Percentiles rank a stretch among this genome's conserved stretches.
phyloP scores from a whole-genome alignment of 352 stramenopile species.

The Phytophthora cryptogea region DNA sequence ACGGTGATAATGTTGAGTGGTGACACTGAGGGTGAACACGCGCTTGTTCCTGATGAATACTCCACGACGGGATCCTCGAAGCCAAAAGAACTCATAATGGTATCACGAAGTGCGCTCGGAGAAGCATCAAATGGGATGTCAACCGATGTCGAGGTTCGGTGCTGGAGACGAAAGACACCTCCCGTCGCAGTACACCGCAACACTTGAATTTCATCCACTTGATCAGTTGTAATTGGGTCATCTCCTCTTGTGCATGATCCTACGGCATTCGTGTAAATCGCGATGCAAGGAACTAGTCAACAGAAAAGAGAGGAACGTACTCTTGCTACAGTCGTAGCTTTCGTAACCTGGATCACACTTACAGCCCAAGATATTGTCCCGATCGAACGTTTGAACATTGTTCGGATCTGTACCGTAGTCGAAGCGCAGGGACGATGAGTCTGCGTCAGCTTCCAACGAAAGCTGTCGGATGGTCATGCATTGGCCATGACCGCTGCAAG shows the following conservation, averaged over 20 bases:
- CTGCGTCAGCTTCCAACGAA: slow-evolving; percentile 56
- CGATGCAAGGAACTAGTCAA: background rate
- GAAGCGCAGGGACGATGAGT: slow-evolving; percentile 55
- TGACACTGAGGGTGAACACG: slow-evolving; percentile 40
- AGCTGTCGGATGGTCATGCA: slow-evolving; percentile 81
- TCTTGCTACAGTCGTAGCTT: slow-evolving; percentile 88
- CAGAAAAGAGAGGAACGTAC: slow-evolving; percentile 34
- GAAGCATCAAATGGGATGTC: slow-evolving; percentile 65
- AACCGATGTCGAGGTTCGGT: slow-evolving; percentile 50
- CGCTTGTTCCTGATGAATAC: slow-evolving; percentile 43
- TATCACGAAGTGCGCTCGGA: slow-evolving; percentile 45
- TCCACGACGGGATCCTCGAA: slow-evolving; percentile 59
- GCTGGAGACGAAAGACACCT: slow-evolving; percentile 66
- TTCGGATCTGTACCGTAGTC: slow-evolving; percentile 75
- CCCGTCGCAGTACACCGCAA: slow-evolving; percentile 64
- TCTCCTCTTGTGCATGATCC: slow-evolving; percentile 88
- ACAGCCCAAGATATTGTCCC: slow-evolving; percentile 79
- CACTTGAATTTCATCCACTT: slow-evolving; percentile 86
- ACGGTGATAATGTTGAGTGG: slow-evolving; percentile 57
- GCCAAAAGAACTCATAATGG: slow-evolving; percentile 49
- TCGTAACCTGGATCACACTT: slow-evolving; percentile 91
- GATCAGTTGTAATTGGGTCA: slow-evolving; percentile 74
- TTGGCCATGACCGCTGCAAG: slow-evolving; percentile 71
- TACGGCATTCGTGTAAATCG: slow-evolving; percentile 14
- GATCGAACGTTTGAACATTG: slow-evolving; percentile 79